Base-by-base conservation (phyloP, 345 rosid species). In the Melaleuca quinquenervia region DNA sequence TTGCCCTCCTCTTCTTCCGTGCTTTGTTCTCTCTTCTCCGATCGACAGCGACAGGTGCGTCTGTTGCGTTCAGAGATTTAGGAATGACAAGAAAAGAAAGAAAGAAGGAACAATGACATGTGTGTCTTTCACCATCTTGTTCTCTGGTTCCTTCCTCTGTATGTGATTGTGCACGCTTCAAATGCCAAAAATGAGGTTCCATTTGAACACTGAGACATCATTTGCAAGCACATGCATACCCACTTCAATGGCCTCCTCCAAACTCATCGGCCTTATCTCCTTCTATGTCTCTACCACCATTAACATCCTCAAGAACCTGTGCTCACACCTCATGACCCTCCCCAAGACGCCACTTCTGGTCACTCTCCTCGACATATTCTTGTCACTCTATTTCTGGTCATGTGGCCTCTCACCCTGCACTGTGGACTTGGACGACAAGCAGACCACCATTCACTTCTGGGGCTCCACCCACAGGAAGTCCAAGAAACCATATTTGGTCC, bases 361-460 rank as follows among this genome's bases (percentile, higher is more conserved):
- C 89, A 85, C 89, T 8, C 2, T 89, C 52, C 53, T 92, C 2
- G 94, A 96, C 48, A 24, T 87, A 1, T 22, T 90, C 20, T 60
- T 94, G 29, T 91, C 96, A 0, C 58, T 92, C 2, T 95, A 93
- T 87, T 94, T 90, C 86, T 41, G 84, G 74, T 85, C 89, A 14
- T 93, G 94, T 52, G 89, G 90, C 64, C 96, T 96, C 80, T 86
- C 92, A 3, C 92, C 98, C 5, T 85, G 91, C 70, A 88, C 93
- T 52, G 78, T 95, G 41, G 95, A 96, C 88, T 50, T 93, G 44
- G 95, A 93, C 82, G 91, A 90, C 74, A 86, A 20, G 80, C 80
- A 91, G 41, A 93, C 95, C 90, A 94, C 97, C 51, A 53, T 94
- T 2, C 94, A 93, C 86, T 90, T 94, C 86, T 95, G 96, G 96